Percentiles rank a stretch among this genome's conserved stretches.
phyloP scores from a whole-genome alignment of 2,329 filamentous ascomycete species.

The Balansia obtecta region DNA sequence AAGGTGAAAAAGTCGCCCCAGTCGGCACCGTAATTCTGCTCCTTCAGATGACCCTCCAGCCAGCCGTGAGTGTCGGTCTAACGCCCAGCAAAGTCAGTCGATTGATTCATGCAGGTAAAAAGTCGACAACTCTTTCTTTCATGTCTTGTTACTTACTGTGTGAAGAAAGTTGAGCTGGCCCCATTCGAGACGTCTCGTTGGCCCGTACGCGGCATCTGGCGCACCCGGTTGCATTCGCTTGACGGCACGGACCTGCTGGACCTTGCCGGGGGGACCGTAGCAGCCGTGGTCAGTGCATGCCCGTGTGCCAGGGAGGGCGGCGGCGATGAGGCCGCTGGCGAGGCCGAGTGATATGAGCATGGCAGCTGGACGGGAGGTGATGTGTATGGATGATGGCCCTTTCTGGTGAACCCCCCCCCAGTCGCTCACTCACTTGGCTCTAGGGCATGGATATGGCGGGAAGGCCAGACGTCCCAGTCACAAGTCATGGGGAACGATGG shows the following conservation, averaged over 20 bases:
- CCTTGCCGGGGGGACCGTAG: constrained; percentile 27
- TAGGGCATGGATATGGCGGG: no score
- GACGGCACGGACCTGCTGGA: constrained; percentile 33
- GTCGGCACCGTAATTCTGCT: constrained; percentile 51
- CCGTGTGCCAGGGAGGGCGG: constrained; percentile 10
- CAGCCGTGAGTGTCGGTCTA: constrained; percentile 48
- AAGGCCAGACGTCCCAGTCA: no score
- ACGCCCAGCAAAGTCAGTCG: no score
- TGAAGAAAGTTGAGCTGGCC: constrained; percentile 51
- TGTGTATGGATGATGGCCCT: no score
- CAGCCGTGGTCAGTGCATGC: constrained; percentile 26
- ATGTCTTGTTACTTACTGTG: constrained; percentile 33
- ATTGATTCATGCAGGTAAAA: no score
- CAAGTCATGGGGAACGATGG: no score
- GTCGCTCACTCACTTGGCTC: neutral
- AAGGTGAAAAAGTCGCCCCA: constrained; percentile 56
- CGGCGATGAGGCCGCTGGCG: constrained; percentile 5
- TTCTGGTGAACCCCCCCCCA: no score
- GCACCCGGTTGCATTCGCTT: constrained; percentile 37
- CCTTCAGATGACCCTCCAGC: constrained; percentile 48
- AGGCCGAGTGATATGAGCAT: constrained; percentile 8
- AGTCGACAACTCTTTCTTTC: no score
- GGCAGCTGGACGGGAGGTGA: neutral
- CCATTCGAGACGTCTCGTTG: constrained; percentile 40
- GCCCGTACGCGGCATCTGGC: constrained; percentile 28